These are phyloP conservation scores for Lodderomyces elongisporus DNA, from an alignment of 1,139 yeast genomes.

Conservation along the genomic window DNA sequence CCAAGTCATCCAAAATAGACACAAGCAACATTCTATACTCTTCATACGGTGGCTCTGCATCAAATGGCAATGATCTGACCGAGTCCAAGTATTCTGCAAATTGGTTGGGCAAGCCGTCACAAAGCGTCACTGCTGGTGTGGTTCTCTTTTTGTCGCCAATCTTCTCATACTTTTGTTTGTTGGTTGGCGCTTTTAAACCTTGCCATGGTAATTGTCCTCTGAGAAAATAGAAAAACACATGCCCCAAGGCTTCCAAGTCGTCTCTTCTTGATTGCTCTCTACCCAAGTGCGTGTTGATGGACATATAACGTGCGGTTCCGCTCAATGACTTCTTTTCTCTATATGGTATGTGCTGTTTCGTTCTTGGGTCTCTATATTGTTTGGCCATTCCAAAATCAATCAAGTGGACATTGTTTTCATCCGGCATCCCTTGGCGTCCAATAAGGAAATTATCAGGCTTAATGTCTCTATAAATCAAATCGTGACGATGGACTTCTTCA, in stretches of 20 bases:
- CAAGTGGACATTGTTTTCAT: constrained; percentile 50
- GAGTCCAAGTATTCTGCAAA: constrained; percentile 72
- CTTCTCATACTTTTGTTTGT: constrained; percentile 76
- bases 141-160: constrained; percentile 75
- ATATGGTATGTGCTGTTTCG: constrained; percentile 57
- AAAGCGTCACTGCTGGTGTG: constrained; percentile 63
- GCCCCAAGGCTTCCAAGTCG: constrained; percentile 60
- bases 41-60: constrained; percentile 73
- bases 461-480: constrained; percentile 69
- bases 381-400: constrained; percentile 65
- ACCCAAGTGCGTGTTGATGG: constrained; percentile 60
- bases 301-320: constrained; percentile 65
- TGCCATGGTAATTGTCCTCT: constrained; percentile 60
- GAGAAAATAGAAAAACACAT: constrained; percentile 58
- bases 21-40: constrained; percentile 39
- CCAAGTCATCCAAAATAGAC: constrained; percentile 34
- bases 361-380: constrained; percentile 57
- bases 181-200: constrained; percentile 68
- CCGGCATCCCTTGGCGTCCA: constrained; percentile 61
- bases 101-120: constrained; percentile 67
- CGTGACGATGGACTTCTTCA: constrained; percentile 63
- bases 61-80: constrained; percentile 68
- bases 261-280: constrained; percentile 63
- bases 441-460: constrained; percentile 74
- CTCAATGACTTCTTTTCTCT: constrained; percentile 58